phyloP scores from a whole-genome alignment of 192 early-diverging fungal genomes.

The Paraglomus occultum region DNA sequence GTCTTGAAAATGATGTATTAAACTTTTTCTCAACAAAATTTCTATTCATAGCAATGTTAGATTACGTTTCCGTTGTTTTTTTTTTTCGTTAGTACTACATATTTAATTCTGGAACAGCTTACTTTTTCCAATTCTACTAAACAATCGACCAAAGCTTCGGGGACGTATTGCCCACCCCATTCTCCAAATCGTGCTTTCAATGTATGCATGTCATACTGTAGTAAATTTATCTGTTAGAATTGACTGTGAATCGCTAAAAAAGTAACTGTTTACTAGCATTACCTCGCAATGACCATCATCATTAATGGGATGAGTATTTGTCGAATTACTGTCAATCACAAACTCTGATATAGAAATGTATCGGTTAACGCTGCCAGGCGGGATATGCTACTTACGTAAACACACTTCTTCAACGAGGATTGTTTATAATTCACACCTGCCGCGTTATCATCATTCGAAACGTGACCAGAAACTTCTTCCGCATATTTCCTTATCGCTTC shows the following conservation, averaged over 20 bases:
- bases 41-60: not conserved
- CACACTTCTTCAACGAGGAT: too few relatives aligned
- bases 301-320: too few relatives aligned
- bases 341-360: too few relatives aligned
- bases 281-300: too few relatives aligned
- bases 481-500: constrained; percentile 48
- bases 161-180: constrained; percentile 97
- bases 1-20: not conserved
- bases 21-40: not conserved
- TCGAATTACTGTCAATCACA: too few relatives aligned
- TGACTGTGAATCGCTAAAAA: too few relatives aligned
- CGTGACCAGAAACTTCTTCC: constrained; percentile 45
- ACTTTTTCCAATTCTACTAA: constrained; percentile 78
- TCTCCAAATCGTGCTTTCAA: constrained; percentile 84
- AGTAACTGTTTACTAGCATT: too few relatives aligned
- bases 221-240: too few relatives aligned
- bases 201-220: constrained; percentile 40
- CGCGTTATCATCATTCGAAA: constrained; percentile 29
- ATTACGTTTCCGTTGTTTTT: too few relatives aligned
- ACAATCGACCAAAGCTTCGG: constrained; percentile 96
- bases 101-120: not conserved
- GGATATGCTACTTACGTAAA: too few relatives aligned
- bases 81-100: constrained; percentile 10
- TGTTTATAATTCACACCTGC: not conserved
- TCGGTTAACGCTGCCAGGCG: too few relatives aligned